phyloP scores from a whole-genome alignment of 768 basidiomycete species.

The Suillus spraguei region DNA sequence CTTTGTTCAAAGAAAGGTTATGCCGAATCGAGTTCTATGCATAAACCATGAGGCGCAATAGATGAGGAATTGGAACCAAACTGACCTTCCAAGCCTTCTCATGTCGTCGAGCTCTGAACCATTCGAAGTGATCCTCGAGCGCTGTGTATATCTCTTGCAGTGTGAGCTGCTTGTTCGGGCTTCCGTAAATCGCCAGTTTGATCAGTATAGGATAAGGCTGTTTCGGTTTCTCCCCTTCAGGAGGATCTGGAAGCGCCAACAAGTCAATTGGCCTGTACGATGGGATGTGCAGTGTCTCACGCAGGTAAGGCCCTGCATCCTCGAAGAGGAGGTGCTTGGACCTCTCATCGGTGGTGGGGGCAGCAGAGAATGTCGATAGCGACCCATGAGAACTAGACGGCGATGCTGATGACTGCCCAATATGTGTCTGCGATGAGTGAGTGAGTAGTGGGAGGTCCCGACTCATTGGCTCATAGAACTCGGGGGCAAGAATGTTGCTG shows the following conservation, averaged over 20 bases:
- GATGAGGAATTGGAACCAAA: conserved; percentile 4
- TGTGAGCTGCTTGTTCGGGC: conserved; percentile 53
- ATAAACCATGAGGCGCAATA: conserved; percentile 1
- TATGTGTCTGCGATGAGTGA: conserved; percentile 16
- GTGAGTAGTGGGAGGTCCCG: conserved; percentile 8
- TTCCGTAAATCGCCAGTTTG: conserved; percentile 69
- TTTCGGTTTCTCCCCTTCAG: conserved; percentile 41
- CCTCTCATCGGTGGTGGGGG: conserved; percentile 4
- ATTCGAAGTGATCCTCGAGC: conserved; percentile 57
- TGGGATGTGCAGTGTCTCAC: conserved; percentile 41
- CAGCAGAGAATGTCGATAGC: conserved; percentile 15
- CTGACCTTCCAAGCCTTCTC: conserved; percentile 67
- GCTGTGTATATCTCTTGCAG: conserved; percentile 64
- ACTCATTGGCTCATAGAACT: conserved; percentile 12
- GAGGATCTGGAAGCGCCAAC: conserved; percentile 42
- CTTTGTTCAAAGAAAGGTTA: conserved; percentile 53
- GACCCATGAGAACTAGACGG: conserved; percentile 17
- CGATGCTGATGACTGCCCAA: conserved; percentile 17
- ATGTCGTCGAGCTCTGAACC: conserved; percentile 46
- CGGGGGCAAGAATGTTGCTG: conserved; percentile 19
- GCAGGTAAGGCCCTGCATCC: conserved; percentile 47
- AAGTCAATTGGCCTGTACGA: conserved; percentile 35
- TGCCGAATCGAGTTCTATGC: conserved; percentile 53
- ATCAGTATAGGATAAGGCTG: conserved; percentile 50
- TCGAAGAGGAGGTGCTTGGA: conserved; percentile 18